These are phyloP conservation scores for Cordyceps militaris DNA, from an alignment of 2,329 filamentous ascomycete genomes.

Conservation along the genomic window DNA sequence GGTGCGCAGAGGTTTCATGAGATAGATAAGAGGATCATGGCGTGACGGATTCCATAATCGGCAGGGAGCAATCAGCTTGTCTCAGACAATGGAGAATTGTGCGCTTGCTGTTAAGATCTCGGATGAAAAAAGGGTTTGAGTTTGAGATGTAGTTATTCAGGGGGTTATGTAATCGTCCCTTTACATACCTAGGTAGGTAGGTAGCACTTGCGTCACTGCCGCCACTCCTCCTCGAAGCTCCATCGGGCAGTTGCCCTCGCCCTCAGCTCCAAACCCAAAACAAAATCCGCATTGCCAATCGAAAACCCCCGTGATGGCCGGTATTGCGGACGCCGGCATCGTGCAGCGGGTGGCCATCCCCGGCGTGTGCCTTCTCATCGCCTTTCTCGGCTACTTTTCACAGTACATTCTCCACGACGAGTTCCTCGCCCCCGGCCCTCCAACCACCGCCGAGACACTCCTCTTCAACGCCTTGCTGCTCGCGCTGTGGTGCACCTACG, in stretches of 20 bases:
- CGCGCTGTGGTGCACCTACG: constrained; percentile 64
- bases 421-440: constrained; percentile 52
- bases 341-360: constrained; percentile 59
- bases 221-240: background rate
- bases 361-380: constrained; percentile 56
- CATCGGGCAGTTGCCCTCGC: too few relatives aligned
- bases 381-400: constrained; percentile 64
- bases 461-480: constrained; percentile 60
- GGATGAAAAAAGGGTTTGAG: background rate
- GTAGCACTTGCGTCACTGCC: constrained; percentile 7
- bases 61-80: background rate
- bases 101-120: background rate
- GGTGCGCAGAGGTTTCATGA: background rate
- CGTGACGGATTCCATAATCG: background rate
- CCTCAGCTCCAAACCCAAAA: too few relatives aligned
- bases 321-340: constrained; percentile 34
- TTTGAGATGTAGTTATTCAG: constrained; percentile 1
- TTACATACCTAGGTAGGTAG: too few relatives aligned
- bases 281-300: background rate
- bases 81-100: background rate
- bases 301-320: constrained; percentile 29
- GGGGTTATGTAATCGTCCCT: constrained; percentile 11
- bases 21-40: background rate
- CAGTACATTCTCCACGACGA: constrained; percentile 61
- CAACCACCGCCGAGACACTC: constrained; percentile 48